These are phyloP conservation scores for Epichloe coenophiala DNA, from an alignment of 2,329 filamentous ascomycete species.

Conservation along the genomic window DNA sequence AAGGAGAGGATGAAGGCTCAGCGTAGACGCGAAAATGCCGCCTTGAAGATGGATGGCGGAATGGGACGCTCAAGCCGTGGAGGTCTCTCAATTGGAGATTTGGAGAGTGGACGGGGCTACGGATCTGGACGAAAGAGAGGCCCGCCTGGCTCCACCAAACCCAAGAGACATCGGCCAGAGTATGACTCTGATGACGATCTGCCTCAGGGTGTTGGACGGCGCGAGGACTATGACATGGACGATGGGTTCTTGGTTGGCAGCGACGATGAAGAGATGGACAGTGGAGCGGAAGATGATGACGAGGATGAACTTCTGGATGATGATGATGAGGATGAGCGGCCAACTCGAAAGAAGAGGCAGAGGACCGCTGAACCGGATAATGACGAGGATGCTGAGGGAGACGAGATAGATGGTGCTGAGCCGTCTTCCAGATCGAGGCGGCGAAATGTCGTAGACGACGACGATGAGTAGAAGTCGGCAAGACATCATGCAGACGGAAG, in stretches of 20 bases:
- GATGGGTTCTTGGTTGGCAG: conserved; percentile 68
- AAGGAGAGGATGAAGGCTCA: conserved; percentile 57
- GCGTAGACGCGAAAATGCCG: conserved; percentile 53
- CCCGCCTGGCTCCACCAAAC: conserved; percentile 32
- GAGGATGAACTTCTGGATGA: conserved; percentile 45
- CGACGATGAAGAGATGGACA: conserved; percentile 55
- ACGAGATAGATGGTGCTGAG: conserved; percentile 34
- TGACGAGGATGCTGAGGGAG: conserved; percentile 38
- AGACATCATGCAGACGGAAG: neutral
- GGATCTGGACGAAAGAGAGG: conserved; percentile 40
- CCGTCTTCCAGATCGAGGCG: conserved; percentile 34
- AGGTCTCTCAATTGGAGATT: conserved; percentile 52
- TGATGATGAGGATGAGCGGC: conserved; percentile 38
- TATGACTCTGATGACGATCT: conserved; percentile 69
- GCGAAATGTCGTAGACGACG: conserved; percentile 43
- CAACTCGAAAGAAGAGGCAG: conserved; percentile 33
- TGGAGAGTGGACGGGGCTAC: conserved; percentile 47
- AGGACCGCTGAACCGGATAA: conserved; percentile 36
- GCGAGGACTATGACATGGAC: conserved; percentile 67
- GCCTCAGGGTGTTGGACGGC: conserved; percentile 43
- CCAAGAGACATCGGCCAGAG: conserved; percentile 44
- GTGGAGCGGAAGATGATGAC: conserved; percentile 51
- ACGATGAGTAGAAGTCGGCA: conserved; percentile 11
- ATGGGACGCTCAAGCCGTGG: conserved; percentile 35
- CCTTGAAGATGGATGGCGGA: conserved; percentile 48